These are phyloP conservation scores for Erysiphe pulchra DNA, from an alignment of 2,329 filamentous ascomycete genomes.

Conservation along the genomic window DNA sequence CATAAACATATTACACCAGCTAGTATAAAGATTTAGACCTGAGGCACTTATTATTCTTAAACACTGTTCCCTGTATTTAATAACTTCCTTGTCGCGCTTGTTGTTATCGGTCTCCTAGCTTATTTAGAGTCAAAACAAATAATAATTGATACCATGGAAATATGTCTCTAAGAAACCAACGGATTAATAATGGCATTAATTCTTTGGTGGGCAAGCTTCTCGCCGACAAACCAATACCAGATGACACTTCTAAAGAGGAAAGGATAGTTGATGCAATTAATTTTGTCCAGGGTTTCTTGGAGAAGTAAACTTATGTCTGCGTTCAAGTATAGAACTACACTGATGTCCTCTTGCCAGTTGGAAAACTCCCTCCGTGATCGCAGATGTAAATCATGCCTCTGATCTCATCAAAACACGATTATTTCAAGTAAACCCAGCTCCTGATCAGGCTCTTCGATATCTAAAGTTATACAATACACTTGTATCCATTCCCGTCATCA, in stretches of 20 bases:
- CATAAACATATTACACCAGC: no score
- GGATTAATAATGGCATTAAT: conserved; percentile 56
- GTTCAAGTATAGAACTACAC: not conserved
- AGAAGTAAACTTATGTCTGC: conserved; percentile 10
- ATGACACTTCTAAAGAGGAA: conserved; percentile 40
- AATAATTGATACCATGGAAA: conserved; percentile 7
- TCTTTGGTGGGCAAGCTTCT: conserved; percentile 53
- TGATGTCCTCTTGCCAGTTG: conserved; percentile 5
- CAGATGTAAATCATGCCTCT: conserved; percentile 61
- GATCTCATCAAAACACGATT: conserved; percentile 80
- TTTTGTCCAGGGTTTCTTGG: conserved; percentile 21
- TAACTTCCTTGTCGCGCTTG: not conserved
- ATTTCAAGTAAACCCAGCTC: conserved; percentile 49
- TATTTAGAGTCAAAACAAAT: not conserved
- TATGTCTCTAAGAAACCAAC: conserved; percentile 20
- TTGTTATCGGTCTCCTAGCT: not conserved
- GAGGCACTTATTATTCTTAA: no score
- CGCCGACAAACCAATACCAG: conserved; percentile 36
- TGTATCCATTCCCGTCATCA: conserved; percentile 70
- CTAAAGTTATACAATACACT: conserved; percentile 77
- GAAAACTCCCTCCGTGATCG: conserved; percentile 12
- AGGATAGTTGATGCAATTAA: conserved; percentile 37
- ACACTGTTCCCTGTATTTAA: no score
- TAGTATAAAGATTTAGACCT: no score
- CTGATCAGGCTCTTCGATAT: conserved; percentile 54